Evolutionary conservation across 305 asterid species (phyloP).

Genomic region (Caryopteris hybrid): DNA sequence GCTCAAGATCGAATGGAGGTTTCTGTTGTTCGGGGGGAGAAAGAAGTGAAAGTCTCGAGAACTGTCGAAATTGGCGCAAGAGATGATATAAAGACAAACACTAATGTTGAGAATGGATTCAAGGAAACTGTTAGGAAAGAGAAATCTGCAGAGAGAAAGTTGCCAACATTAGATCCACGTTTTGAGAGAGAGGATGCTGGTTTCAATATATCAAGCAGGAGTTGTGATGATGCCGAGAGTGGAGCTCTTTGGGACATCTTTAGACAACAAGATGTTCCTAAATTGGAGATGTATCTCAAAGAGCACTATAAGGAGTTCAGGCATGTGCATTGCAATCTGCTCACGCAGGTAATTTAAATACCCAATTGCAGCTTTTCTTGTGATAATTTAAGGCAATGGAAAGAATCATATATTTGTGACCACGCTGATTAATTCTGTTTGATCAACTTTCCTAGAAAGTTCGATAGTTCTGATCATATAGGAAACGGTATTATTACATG

Average conservation of each 20-base stretch:
- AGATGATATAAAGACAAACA: not conserved
- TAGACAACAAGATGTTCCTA: constrained; percentile 69
- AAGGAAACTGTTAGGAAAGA: not conserved
- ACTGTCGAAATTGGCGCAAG: not conserved
- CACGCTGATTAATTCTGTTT: too few species aligned
- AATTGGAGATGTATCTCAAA: constrained; percentile 52
- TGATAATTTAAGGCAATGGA: too few species aligned
- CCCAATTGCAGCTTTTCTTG: not conserved
- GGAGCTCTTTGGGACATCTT: constrained; percentile 84
- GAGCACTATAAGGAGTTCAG: constrained; percentile 64
- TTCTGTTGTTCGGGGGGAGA: not conserved
- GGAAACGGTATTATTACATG: too few species aligned
- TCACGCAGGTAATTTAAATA: constrained; percentile 39
- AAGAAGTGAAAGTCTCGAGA: not conserved
- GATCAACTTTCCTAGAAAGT: not conserved
- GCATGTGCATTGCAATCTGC: constrained; percentile 47
- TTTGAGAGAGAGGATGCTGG: not conserved
- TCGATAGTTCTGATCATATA: not conserved
- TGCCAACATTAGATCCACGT: not conserved
- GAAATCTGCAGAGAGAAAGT: not conserved
- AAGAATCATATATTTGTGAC: not conserved
- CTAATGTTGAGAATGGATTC: not conserved
- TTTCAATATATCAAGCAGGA: constrained; percentile 1
- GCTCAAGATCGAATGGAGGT: constrained; percentile 28
- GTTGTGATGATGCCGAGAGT: constrained; percentile 30